Evolutionary conservation across 1,284 basidiomycete species (phyloP), one percentile per base, ranked within the genome.

Genomic region (Irpex lacteus): DNA sequence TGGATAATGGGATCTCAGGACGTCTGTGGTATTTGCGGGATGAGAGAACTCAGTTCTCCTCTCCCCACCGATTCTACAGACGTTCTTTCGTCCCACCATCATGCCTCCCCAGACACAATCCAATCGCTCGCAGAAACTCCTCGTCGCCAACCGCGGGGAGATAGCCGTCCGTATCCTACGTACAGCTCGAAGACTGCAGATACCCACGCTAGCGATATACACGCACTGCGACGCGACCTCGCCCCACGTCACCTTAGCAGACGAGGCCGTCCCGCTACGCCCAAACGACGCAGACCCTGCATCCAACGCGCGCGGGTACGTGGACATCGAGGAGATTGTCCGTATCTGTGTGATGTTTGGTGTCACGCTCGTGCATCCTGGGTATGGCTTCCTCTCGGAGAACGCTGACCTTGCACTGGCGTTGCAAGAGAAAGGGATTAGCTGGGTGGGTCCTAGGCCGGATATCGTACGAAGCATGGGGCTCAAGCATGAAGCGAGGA

Each of bases 321-420:
- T 84, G 49, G 76, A 80, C 18, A 71, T 71, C 7, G 68, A 76
- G 1, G 72, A 69, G 0, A 81, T 89, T 19, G 66, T 87, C 6
- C 68, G 77, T 0, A 78, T 85, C 38, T 84, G 82, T 68, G 76
- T 75, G 61, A 73, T 76, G 3, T 76, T 77, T 70, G 70, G 63
- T 60, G 84, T 78, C 34, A 89, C 86, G 3, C 81, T 87, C 65
- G 78, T 90, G 1, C 86, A 87, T 57, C 88, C 88, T 0, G 88
- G 88, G 8, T 90, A 90, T 64, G 82, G 89, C 5, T 90, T 90
- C 70, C 78, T 91, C 26, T 85, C 87, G 0, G 90, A 91, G 75
- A 87, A 86, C 67, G 80, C 83, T 34, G 77, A 78, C 0, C 89
- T 90, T 71, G 85, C 88, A 1, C 71, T 71, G 18, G 72, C 75